Evolutionary conservation across 192 early-diverging fungal species (phyloP).

Genomic region (Backusella psychrophila): DNA sequence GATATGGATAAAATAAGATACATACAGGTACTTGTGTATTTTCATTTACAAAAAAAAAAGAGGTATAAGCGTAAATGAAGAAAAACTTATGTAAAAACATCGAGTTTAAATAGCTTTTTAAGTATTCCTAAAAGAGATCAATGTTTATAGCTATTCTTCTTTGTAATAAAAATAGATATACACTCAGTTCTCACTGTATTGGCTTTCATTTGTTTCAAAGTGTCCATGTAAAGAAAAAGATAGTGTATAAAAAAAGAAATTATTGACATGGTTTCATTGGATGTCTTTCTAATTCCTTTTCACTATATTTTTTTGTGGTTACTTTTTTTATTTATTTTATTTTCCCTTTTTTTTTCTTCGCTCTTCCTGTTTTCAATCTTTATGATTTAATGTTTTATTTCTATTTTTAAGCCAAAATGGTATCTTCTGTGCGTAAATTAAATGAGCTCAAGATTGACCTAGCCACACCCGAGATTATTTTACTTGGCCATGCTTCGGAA

Average conservation of each 20-base stretch:
- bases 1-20: too few species aligned
- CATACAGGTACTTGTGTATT: too few species aligned
- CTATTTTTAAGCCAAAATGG: not conserved
- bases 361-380: not conserved
- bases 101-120: too few species aligned
- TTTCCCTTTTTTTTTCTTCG: not conserved
- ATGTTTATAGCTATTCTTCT: too few species aligned
- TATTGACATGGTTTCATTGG: not conserved
- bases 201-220: not conserved
- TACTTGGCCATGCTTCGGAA: constrained; percentile 33
- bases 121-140: too few species aligned
- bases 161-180: not conserved
- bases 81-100: too few species aligned
- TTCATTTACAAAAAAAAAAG: too few species aligned
- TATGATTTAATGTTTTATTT: not conserved
- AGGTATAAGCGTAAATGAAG: too few species aligned
- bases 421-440: not conserved
- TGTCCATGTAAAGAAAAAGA: not conserved
- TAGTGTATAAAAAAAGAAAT: not conserved
- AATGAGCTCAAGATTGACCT: constrained; percentile 22
- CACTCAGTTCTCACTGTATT: not conserved
- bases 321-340: not conserved
- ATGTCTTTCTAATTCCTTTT: not conserved
- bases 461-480: constrained; percentile 13
- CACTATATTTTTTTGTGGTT: not conserved